Conservation (phyloP, 495 filamentous ascomycete genomes). For the Xylaria bambusicola region DNA sequence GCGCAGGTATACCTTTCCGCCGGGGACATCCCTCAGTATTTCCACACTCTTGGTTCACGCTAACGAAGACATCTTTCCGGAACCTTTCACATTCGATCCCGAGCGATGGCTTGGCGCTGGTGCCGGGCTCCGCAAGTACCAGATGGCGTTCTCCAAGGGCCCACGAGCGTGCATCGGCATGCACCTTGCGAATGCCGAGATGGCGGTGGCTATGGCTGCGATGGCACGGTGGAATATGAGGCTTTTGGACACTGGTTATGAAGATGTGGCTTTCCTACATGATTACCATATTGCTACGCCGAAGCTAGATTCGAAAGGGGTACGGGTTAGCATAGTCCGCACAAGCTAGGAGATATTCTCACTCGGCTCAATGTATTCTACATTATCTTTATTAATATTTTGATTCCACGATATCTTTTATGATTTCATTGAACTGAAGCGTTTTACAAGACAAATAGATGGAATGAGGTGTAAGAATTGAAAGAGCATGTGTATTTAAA, state of each 20-base stretch:
- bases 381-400: no score
- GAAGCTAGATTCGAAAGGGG: constrained; percentile 32
- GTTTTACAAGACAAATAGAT: no score
- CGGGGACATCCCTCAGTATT: constrained; percentile 20
- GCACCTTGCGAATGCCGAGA: constrained; percentile 28
- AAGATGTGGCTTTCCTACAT: constrained; percentile 32
- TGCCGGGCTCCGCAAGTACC: constrained; percentile 17
- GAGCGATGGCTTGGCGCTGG: neutral
- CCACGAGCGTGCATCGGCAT: constrained; percentile 27
- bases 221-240: constrained; percentile 35
- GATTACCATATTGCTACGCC: constrained; percentile 42
- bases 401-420: no score
- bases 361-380: no score
- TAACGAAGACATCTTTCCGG: neutral
- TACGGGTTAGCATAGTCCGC: no score
- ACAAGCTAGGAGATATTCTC: no score
- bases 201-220: constrained; percentile 18
- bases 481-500: no score
- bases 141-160: constrained; percentile 27
- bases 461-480: no score
- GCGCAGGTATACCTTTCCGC: constrained; percentile 10
- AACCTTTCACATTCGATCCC: neutral
- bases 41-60: constrained; percentile 19
- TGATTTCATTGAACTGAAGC: no score
- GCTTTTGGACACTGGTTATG: constrained; percentile 14